These are phyloP conservation scores for Glycine soja DNA, from an alignment of 306 rosid genomes.

Conservation along the genomic window DNA sequence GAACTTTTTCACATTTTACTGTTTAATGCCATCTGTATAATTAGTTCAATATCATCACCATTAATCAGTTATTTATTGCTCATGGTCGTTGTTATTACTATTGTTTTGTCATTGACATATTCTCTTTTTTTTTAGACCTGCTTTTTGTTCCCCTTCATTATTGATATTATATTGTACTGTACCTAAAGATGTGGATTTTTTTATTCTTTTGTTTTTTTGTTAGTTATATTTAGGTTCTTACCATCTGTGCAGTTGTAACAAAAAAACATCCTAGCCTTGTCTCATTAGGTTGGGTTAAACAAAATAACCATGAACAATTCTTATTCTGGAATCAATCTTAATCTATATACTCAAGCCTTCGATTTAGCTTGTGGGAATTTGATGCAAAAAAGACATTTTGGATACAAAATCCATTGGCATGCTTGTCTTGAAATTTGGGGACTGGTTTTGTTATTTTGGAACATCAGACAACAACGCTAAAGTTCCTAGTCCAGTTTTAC, in stretches of 20 bases:
- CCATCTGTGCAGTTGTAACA: neutral
- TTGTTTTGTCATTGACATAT: constrained; percentile 31
- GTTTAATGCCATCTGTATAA: constrained; percentile 1
- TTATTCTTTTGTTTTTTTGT: neutral
- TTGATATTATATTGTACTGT: neutral
- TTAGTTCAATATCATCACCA: constrained; percentile 12
- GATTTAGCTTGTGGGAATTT: neutral
- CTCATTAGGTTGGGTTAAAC: neutral
- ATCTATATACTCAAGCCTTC: neutral
- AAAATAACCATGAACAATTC: neutral
- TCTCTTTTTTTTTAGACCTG: neutral
- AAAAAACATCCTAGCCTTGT: neutral
- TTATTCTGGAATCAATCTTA: neutral
- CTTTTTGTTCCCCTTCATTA: neutral
- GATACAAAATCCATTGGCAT: neutral
- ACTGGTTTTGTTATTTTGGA: neutral
- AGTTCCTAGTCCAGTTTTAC: constrained; percentile 12
- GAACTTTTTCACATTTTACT: neutral
- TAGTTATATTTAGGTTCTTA: constrained; percentile 5
- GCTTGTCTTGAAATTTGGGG: neutral
- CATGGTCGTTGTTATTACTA: neutral
- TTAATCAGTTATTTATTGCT: neutral
- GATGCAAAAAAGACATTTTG: constrained; percentile 5
- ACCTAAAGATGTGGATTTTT: neutral
- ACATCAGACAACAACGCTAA: neutral